Evolutionary conservation across 345 rosid genomes (phyloP).

Genomic region (Noccaea bulbosa): DNA sequence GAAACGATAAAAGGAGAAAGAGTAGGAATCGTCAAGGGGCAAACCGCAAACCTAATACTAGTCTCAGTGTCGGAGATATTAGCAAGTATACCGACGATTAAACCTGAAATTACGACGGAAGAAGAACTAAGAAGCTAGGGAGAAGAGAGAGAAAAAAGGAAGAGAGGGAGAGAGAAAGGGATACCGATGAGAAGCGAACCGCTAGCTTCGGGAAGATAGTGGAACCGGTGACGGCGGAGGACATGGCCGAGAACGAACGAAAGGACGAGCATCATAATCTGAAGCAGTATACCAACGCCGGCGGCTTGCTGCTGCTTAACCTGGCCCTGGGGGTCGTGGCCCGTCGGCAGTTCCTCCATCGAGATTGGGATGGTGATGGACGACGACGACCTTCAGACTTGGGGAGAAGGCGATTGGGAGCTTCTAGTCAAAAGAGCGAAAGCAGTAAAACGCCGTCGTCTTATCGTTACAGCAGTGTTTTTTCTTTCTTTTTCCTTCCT

Average conservation of each 20-base stretch:
- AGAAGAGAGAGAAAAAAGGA: neutral
- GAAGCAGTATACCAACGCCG: conserved; percentile 94
- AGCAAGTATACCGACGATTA: conserved; percentile 85
- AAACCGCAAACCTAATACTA: conserved; percentile 61
- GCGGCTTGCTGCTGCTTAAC: conserved; percentile 96
- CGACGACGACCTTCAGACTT: conserved; percentile 20
- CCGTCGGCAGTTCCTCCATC: conserved; percentile 44
- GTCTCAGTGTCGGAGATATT: conserved; percentile 86
- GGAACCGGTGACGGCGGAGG: conserved; percentile 92
- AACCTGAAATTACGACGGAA: conserved; percentile 50
- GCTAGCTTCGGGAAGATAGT: conserved; percentile 96
- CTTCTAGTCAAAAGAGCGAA: conserved; percentile 8
- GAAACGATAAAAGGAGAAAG: neutral
- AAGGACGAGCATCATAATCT: conserved; percentile 99
- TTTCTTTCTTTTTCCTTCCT: no score
- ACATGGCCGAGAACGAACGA: conserved; percentile 97
- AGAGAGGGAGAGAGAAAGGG: neutral
- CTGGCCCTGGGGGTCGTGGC: conserved; percentile 46
- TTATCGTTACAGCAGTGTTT: neutral
- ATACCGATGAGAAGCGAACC: conserved; percentile 94
- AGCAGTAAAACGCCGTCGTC: conserved; percentile 11
- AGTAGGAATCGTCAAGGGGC: neutral
- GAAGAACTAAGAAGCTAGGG: neutral
- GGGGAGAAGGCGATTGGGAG: neutral
- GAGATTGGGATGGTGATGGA: conserved; percentile 28